Conservation (phyloP, 805 yeast genomes). For the Komagataella kurtzmanii region DNA sequence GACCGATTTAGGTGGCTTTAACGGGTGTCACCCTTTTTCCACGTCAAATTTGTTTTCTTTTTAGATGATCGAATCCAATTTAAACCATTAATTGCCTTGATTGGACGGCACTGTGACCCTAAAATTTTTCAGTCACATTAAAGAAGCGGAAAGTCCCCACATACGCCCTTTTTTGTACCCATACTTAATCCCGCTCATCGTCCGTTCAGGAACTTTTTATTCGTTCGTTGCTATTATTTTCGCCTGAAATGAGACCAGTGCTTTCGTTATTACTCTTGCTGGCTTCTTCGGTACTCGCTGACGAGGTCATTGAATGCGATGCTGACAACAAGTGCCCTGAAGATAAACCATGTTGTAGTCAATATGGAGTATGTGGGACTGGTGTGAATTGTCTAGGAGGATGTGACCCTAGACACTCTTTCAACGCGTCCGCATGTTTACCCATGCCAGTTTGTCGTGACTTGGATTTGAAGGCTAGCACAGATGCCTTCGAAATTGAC, state of each 20-base stretch:
- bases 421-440: slow-evolving; percentile 58
- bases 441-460: slow-evolving; percentile 69
- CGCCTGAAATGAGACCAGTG: not conserved
- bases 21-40: not conserved
- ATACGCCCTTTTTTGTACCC: too few relatives aligned
- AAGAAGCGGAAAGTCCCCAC: not conserved
- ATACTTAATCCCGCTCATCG: not conserved
- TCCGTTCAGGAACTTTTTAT: not conserved
- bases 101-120: not conserved
- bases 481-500: slow-evolving; percentile 12
- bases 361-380: slow-evolving; percentile 39
- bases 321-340: slow-evolving; percentile 55
- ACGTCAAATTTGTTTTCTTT: not conserved
- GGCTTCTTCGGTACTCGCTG: not conserved
- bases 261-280: not conserved
- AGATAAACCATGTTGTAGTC: slow-evolving; percentile 69
- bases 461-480: slow-evolving; percentile 27
- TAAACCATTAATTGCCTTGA: not conserved
- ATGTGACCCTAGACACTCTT: slow-evolving; percentile 69
- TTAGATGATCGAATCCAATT: not conserved
- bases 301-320: slow-evolving; percentile 29
- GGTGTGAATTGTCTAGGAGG: slow-evolving; percentile 64
- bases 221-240: not conserved
- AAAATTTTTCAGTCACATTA: not conserved
- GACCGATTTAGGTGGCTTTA: not conserved